Conservation (phyloP, 2,329 filamentous ascomycete species). For the Zopfia rhizophila region DNA sequence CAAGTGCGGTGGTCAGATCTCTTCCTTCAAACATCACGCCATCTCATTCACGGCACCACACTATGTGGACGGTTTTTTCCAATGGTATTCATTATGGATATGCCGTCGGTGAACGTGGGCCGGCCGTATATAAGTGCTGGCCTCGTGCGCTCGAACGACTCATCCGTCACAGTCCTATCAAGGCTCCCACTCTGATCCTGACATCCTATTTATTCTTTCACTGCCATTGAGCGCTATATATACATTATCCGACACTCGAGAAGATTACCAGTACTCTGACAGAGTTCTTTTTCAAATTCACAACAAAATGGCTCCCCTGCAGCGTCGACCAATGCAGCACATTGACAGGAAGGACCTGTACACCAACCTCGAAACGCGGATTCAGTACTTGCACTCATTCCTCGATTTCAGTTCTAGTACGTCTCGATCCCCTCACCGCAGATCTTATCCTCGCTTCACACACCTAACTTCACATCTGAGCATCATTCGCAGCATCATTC, state of each 20-base stretch:
- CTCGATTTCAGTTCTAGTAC: constrained; percentile 78
- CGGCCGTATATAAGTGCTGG: constrained; percentile 4
- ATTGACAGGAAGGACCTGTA: constrained; percentile 77
- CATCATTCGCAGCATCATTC: too few relatives aligned
- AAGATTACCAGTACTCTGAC: too few relatives aligned
- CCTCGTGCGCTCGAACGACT: background rate
- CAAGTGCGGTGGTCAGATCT: too few relatives aligned
- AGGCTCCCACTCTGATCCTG: too few relatives aligned
- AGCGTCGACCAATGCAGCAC: constrained; percentile 61
- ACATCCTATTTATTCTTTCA: too few relatives aligned
- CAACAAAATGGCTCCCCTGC: constrained; percentile 38
- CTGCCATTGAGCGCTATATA: too few relatives aligned
- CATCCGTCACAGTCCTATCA: too few relatives aligned
- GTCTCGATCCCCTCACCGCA: constrained; percentile 35
- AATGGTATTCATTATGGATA: constrained; percentile 4
- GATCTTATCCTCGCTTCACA: background rate
- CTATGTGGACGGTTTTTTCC: background rate
- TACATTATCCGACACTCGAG: too few relatives aligned
- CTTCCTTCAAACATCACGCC: too few relatives aligned
- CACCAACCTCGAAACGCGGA: constrained; percentile 73
- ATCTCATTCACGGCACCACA: constrained; percentile 3
- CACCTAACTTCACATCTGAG: too few relatives aligned
- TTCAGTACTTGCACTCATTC: constrained; percentile 79
- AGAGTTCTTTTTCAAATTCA: too few relatives aligned
- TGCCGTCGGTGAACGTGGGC: background rate